These are phyloP conservation scores for Salinomyces thailandicus DNA, from an alignment of 2,329 filamentous ascomycete species.

Conservation along the genomic window DNA sequence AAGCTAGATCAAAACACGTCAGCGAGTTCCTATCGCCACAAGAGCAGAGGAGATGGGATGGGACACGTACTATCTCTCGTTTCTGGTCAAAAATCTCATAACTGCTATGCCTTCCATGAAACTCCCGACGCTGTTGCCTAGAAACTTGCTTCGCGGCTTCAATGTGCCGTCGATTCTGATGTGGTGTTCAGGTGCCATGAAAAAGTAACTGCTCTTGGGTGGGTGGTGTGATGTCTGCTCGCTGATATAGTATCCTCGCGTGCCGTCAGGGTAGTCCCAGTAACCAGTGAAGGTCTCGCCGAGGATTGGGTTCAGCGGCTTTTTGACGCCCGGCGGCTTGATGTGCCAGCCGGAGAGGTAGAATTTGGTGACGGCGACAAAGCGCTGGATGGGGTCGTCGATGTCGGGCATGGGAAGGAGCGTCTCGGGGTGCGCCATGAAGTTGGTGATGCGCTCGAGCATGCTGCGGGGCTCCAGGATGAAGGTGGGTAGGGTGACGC, in stretches of 20 bases:
- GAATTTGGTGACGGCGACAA: slow-evolving; percentile 93
- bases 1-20: slow-evolving; percentile 52
- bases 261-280: slow-evolving; percentile 73
- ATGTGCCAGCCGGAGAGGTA: slow-evolving; percentile 99
- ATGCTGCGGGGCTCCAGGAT: slow-evolving; percentile 96
- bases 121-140: slow-evolving; percentile 94
- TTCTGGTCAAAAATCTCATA: slow-evolving; percentile 69
- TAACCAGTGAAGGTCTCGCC: slow-evolving; percentile 92
- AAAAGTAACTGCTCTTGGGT: slow-evolving; percentile 98
- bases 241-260: slow-evolving; percentile 85
- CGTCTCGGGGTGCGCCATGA: slow-evolving; percentile 98
- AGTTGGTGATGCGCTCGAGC: slow-evolving; percentile 98
- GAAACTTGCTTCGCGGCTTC: slow-evolving; percentile 87
- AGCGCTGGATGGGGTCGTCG: slow-evolving; percentile 80
- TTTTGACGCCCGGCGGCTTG: slow-evolving; percentile 94
- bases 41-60: too few species aligned
- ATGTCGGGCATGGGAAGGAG: slow-evolving; percentile 78
- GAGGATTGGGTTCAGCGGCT: slow-evolving; percentile 90
- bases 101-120: slow-evolving; percentile 96
- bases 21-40: background rate
- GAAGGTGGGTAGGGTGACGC: slow-evolving; percentile 91
- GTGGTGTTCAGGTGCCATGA: slow-evolving; percentile 86
- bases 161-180: slow-evolving; percentile 93
- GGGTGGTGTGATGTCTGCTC: slow-evolving; percentile 98
- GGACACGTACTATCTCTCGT: slow-evolving; percentile 73